Evolutionary conservation across 2,329 filamentous ascomycete genomes (phyloP), one percentile per base, ranked within the genome.

Genomic region (Magnaporthiopsis incrustans): DNA sequence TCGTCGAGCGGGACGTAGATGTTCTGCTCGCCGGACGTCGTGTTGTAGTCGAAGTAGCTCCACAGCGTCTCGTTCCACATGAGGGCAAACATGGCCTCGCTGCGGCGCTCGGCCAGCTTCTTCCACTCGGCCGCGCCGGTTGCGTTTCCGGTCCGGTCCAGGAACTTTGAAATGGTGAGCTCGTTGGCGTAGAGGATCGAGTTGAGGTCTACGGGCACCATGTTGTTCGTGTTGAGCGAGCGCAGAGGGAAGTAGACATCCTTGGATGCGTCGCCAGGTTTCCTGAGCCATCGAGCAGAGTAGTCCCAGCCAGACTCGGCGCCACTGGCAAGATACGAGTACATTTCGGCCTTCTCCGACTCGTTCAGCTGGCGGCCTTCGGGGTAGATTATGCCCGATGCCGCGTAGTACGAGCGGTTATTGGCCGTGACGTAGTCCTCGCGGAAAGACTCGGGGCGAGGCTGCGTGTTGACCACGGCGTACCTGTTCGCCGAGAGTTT

Each of bases 291-390:
- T 62, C 87, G 82, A 0, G 81, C 75, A 11, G 75, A 77, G 69
- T 88, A 90, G 71, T 90, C 87, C 82, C 84, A 85, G 33, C 87
- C 87, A 6, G 82, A 85, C 72, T 89, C 87, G 26, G 87, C 87
- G 15, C 86, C 86, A 18, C 81, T 82, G 25, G 87, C 87, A 3
- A 90, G 77, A 69, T 89, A 85, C 33, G 81, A 77, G 69, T 89
- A 90, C 5, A 89, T 74, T 0, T 71, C 70, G 1, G 76, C 81
- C 66, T 80, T 80, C 67, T 87, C 73, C 0, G 78, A 76, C 4
- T 83, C 79, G 67, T 81, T 84, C 22, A 89, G 79, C 2, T 78
- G 68, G 14, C 73, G 71, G 0, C 72, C 77, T 62, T 81, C 79
- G 0, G 84, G 82, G 69, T 87, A 88, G 67, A 86, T 81, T 59